Conservation (phyloP, 257 asterid genomes). For the Pogostemon cablin region DNA sequence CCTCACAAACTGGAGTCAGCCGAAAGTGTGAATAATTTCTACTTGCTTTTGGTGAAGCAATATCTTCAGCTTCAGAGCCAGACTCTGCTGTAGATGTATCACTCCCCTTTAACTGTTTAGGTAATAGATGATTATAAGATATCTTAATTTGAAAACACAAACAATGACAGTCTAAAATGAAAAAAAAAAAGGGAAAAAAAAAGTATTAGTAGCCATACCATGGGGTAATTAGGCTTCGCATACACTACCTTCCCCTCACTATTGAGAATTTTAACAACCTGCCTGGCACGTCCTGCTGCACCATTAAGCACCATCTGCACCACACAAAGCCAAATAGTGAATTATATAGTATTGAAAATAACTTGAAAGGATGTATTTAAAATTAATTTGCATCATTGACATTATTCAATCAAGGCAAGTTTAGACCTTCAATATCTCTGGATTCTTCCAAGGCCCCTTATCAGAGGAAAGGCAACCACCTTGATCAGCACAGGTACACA, state of each 20-base stretch:
- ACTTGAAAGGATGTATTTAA: neutral
- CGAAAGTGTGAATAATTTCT: conserved; percentile 58
- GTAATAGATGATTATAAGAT: conserved; percentile 25
- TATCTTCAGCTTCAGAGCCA: conserved; percentile 85
- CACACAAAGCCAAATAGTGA: conserved; percentile 33
- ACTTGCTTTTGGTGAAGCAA: conserved; percentile 66
- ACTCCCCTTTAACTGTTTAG: conserved; percentile 58
- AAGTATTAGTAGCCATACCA: conserved; percentile 47
- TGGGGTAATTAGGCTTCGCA: conserved; percentile 81
- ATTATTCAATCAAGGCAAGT: conserved; percentile 3
- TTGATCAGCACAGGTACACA: conserved; percentile 69
- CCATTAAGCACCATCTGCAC: conserved; percentile 81
- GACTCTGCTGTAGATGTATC: conserved; percentile 83
- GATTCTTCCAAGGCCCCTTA: conserved; percentile 89
- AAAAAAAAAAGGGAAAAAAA: neutral
- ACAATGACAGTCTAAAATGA: neutral
- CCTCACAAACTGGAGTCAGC: conserved; percentile 81
- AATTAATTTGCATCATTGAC: conserved; percentile 10
- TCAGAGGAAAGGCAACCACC: conserved; percentile 86
- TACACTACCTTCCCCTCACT: conserved; percentile 95
- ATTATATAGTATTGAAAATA: conserved; percentile 18
- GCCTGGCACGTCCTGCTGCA: conserved; percentile 82
- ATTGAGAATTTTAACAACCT: conserved; percentile 85
- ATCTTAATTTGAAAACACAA: conserved; percentile 7
- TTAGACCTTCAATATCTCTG: conserved; percentile 68